A percentile compares a stretch with the other conserved stretches of the same genome.
phyloP scores from a whole-genome alignment of 495 filamentous ascomycete genomes.

The Penicillium paxilli region DNA sequence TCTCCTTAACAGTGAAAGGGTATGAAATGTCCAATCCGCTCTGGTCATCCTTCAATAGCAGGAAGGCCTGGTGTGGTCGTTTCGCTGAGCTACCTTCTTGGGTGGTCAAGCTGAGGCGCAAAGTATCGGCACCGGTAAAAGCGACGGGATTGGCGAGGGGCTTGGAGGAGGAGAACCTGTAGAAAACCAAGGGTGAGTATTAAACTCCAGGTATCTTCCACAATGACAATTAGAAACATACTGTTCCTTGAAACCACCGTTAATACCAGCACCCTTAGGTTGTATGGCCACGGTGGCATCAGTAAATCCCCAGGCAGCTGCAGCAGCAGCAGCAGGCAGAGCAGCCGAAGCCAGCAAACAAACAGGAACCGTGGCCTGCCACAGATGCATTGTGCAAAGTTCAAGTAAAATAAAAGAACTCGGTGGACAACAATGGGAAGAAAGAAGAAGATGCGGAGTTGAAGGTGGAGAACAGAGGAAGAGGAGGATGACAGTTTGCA shows the following conservation, averaged over 20 bases:
- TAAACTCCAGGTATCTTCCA: no score
- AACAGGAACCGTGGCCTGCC: slow-evolving; percentile 39
- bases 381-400: slow-evolving; percentile 41
- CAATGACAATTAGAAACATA: slow-evolving; percentile 30
- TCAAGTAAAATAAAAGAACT: slow-evolving; percentile 1
- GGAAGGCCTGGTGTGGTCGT: slow-evolving; percentile 90
- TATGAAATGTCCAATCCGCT: slow-evolving; percentile 87
- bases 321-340: slow-evolving; percentile 56
- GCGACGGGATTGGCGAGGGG: slow-evolving; percentile 63
- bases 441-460: no score
- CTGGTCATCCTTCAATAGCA: slow-evolving; percentile 71
- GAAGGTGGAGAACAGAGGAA: no score
- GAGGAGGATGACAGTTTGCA: no score
- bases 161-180: slow-evolving; percentile 63
- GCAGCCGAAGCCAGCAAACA: slow-evolving; percentile 41
- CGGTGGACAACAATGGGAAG: no score
- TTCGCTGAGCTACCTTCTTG: slow-evolving; percentile 76
- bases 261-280: slow-evolving; percentile 66
- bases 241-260: slow-evolving; percentile 70
- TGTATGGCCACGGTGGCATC: slow-evolving; percentile 80
- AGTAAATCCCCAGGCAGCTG: slow-evolving; percentile 80
- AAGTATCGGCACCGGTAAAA: slow-evolving; percentile 66
- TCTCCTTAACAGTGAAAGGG: slow-evolving; percentile 81
- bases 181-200: no score
- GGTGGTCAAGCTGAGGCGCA: slow-evolving; percentile 80